These are phyloP conservation scores for Cnidoscolus chayamansa DNA, from an alignment of 441 rosid species.

Conservation along the genomic window DNA sequence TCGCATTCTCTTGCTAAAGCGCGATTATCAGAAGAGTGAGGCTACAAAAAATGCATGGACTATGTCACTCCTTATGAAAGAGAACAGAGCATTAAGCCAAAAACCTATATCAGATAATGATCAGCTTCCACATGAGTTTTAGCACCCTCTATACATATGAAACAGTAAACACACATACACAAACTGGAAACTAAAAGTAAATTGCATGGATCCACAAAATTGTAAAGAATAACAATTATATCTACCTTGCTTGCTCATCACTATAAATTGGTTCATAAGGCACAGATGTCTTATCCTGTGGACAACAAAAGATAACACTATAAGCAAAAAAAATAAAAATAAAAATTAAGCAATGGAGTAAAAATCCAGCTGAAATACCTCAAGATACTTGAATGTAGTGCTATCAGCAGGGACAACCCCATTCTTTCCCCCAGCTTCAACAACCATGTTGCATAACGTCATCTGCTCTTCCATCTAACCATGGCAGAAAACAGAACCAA, in stretches of 20 bases:
- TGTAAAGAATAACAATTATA: not conserved
- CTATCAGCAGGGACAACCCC: constrained; percentile 92
- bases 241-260: constrained; percentile 79
- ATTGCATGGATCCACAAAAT: not conserved
- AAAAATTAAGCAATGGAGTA: not conserved
- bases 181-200: not conserved
- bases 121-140: not conserved
- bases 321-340: constrained; percentile 15
- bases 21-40: constrained; percentile 96
- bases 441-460: constrained; percentile 95
- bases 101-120: constrained; percentile 3
- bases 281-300: constrained; percentile 75
- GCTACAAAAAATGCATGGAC: constrained; percentile 44
- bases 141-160: not conserved
- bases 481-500: constrained; percentile 18
- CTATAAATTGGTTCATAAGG: constrained; percentile 88
- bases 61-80: constrained; percentile 10
- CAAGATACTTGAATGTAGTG: constrained; percentile 82
- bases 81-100: not conserved
- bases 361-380: constrained; percentile 37
- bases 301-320: constrained; percentile 23
- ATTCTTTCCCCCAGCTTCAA: constrained; percentile 98
- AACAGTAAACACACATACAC: not conserved
- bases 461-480: constrained; percentile 96
- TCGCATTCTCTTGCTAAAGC: constrained; percentile 98